Percentiles rank a stretch among this genome's conserved stretches.
Evolutionary conservation across 352 stramenopile genomes (phyloP).

Genomic region (Phytophthora pisi): DNA sequence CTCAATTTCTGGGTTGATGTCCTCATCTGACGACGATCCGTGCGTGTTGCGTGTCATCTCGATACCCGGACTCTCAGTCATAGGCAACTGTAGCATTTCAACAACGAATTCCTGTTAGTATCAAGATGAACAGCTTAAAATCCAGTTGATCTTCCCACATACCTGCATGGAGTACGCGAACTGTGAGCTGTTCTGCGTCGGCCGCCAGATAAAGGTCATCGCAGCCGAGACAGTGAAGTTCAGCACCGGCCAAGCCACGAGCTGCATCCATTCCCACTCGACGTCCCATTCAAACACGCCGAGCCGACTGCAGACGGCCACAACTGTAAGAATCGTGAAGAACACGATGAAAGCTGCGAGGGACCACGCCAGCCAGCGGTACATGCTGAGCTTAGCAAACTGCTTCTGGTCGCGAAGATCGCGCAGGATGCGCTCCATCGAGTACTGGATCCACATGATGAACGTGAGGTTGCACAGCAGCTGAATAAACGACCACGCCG

Average conservation of each 20-base stretch:
- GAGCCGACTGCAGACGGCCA: slow-evolving; percentile 80
- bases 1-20: slow-evolving; percentile 61
- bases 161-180: slow-evolving; percentile 89
- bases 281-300: slow-evolving; percentile 91
- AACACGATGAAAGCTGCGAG: slow-evolving; percentile 88
- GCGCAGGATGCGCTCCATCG: slow-evolving; percentile 85
- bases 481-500: slow-evolving; percentile 86
- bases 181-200: slow-evolving; percentile 84
- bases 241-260: slow-evolving; percentile 91
- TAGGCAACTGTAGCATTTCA: slow-evolving; percentile 57
- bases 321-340: slow-evolving; percentile 86
- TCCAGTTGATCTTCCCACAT: slow-evolving; percentile 9
- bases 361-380: slow-evolving; percentile 80
- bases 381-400: slow-evolving; percentile 91
- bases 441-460: slow-evolving; percentile 92
- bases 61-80: slow-evolving; percentile 66
- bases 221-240: slow-evolving; percentile 91
- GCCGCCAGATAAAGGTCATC: slow-evolving; percentile 92
- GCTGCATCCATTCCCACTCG: slow-evolving; percentile 91
- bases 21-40: slow-evolving; percentile 56
- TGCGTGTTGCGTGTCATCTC: slow-evolving; percentile 67
- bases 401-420: slow-evolving; percentile 86
- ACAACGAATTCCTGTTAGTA: slow-evolving; percentile 12
- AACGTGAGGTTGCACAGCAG: slow-evolving; percentile 89
- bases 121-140: slow-evolving; percentile 23